These are phyloP conservation scores for Pinus tabuliformis DNA, from an alignment of 75 land plant genomes.

Conservation along the genomic window DNA sequence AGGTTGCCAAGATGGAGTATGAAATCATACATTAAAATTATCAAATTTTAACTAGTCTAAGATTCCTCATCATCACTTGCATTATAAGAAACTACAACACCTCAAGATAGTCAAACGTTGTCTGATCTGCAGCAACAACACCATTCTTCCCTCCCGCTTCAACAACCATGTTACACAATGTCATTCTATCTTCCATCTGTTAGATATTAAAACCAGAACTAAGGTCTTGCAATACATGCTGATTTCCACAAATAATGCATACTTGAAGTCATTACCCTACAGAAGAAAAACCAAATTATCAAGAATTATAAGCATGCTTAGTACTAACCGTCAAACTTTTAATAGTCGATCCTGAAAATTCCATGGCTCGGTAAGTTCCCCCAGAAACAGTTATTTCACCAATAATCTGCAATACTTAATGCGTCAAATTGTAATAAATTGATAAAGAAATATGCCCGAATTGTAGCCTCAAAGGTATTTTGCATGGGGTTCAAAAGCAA, in stretches of 20 bases:
- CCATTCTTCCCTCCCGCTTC: conserved; percentile 99
- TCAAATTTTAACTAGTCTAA: background rate
- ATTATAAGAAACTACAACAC: conserved; percentile 20
- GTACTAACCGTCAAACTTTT: conserved; percentile 74
- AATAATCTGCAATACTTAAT: conserved; percentile 59
- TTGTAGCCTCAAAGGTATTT: background rate
- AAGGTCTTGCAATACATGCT: background rate
- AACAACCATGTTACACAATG: conserved; percentile 96
- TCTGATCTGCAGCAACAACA: conserved; percentile 80
- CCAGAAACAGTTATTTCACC: conserved; percentile 96
- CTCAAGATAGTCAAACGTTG: conserved; percentile 79
- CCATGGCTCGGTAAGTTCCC: conserved; percentile 95
- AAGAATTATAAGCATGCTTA: background rate
- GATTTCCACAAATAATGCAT: background rate
- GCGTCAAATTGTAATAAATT: background rate
- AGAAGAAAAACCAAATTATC: background rate
- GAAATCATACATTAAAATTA: background rate
- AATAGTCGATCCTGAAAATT: conserved; percentile 84
- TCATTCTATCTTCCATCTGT: conserved; percentile 99
- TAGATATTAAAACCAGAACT: background rate
- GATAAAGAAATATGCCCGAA: background rate
- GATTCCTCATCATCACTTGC: background rate
- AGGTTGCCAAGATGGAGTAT: background rate
- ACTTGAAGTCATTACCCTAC: background rate
- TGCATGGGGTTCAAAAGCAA: background rate